These are phyloP conservation scores for Aspergillus texensis DNA, from an alignment of 2,329 filamentous ascomycete species.

Conservation along the genomic window DNA sequence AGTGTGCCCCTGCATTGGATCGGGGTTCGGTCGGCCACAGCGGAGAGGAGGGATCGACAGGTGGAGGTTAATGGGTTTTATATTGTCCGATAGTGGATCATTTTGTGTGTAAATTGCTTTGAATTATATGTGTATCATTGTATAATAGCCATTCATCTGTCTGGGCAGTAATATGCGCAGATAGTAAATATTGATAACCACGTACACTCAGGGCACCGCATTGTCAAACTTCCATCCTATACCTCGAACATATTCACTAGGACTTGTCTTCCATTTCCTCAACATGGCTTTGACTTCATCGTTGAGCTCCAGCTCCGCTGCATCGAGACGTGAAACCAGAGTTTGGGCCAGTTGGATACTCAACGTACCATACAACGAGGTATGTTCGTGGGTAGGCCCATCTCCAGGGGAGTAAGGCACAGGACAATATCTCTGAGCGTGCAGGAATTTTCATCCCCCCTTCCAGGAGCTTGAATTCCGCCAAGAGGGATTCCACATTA, in stretches of 20 bases:
- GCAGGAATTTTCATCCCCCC: background rate
- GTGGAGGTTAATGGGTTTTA: slow-evolving; percentile 42
- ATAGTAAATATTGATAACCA: background rate
- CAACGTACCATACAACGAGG: background rate
- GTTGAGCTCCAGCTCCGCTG: background rate
- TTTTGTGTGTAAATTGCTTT: background rate
- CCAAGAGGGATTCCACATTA: background rate
- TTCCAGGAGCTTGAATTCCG: background rate
- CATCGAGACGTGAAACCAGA: background rate
- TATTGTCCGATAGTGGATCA: slow-evolving; percentile 31
- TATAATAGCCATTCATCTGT: background rate
- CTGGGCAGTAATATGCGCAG: background rate
- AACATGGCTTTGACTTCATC: background rate
- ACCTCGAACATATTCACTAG: background rate
- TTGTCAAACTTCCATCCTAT: background rate
- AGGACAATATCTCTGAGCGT: background rate
- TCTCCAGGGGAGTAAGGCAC: background rate
- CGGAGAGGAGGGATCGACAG: slow-evolving; percentile 51
- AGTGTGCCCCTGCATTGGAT: slow-evolving; percentile 61
- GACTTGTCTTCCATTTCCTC: background rate
- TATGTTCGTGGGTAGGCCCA: background rate
- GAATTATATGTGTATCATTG: slow-evolving; percentile 1
- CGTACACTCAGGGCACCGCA: background rate
- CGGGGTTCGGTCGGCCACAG: slow-evolving; percentile 56
- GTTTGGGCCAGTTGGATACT: background rate